Evolutionary conservation across 768 basidiomycete species (phyloP), one percentile per base, ranked within the genome.

Genomic region (Rhodotorula kratochvilovae): DNA sequence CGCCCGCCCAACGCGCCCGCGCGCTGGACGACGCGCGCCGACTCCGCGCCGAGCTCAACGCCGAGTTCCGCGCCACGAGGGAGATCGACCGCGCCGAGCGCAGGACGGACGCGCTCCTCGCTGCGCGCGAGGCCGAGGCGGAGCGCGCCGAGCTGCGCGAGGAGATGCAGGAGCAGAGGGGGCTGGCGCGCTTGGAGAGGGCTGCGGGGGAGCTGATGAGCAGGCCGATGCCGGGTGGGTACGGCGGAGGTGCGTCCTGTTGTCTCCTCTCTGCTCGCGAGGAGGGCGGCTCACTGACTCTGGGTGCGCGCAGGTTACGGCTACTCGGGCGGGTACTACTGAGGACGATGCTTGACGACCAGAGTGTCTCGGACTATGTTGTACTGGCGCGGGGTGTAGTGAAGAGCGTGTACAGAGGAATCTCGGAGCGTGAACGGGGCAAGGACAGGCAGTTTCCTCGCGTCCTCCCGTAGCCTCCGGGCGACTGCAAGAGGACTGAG

Each of bases 191-290:
- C 29, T 12, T 61, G 5, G 71, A 68, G 43, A 23, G 10, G 43
- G 59, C 59, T 7, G 68, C 53, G 39, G 46, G 3, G 36, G 56
- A 43, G 21, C 29, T 63, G 55, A 2, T n/a, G 25, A 17, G 36
- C 46, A 39, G 57, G 11, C 31, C 43, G 15, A 31, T 60, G 42
- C 17, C 29, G 13, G 59, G 59, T 10, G 42, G 12, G 15, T 39
- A 19, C 90, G 95, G 55, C 86, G 88, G 76, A 10, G 51, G 51
- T 53, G n/a, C n/a, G 50, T n/a, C 12, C n/a, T 12, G 10, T 25
- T 23, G 25, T n/a, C 7, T n/a, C 46, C 13, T 51, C 7, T 27
- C 50, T 51, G 50, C 50, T 27, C 50, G 46, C 5, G 23, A 23
- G 23, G n/a, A 12, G 39, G 39, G 39, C 8, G 6, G 39, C 6